These are phyloP conservation scores for Thelonectria rubi DNA, from an alignment of 2,329 filamentous ascomycete genomes.

Conservation along the genomic window DNA sequence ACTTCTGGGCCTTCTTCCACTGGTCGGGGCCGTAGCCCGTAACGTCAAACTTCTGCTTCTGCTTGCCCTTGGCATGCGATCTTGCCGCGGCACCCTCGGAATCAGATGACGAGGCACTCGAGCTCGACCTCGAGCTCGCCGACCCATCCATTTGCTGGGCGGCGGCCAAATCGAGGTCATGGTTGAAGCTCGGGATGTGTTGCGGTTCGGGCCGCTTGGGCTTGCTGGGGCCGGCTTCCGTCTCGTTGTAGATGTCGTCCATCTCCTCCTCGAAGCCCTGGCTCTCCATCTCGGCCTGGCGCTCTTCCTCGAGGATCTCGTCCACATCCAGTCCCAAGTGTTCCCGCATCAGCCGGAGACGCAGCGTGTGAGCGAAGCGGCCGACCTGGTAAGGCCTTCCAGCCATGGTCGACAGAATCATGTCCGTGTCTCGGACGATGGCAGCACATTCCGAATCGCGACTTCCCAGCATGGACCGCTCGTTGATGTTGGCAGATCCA, in stretches of 20 bases:
- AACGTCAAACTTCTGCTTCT: conserved; percentile 76
- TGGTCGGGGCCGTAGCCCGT: conserved; percentile 80
- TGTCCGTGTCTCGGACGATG: conserved; percentile 90
- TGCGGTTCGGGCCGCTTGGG: conserved; percentile 42
- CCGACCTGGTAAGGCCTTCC: conserved; percentile 90
- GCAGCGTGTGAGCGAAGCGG: conserved; percentile 90
- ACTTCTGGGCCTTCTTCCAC: conserved; percentile 72
- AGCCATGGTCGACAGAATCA: conserved; percentile 91
- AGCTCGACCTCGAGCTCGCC: conserved; percentile 20
- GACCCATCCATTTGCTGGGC: conserved; percentile 60
- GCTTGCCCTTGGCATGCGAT: conserved; percentile 63
- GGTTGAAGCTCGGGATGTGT: conserved; percentile 71
- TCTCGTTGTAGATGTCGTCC: conserved; percentile 68
- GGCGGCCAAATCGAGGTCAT: conserved; percentile 59
- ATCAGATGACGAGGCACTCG: conserved; percentile 25
- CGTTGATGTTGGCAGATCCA: conserved; percentile 98
- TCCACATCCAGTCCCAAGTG: conserved; percentile 97
- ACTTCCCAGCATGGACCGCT: conserved; percentile 91
- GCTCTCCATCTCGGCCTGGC: conserved; percentile 71
- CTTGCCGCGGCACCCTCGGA: conserved; percentile 38
- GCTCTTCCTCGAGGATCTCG: conserved; percentile 83
- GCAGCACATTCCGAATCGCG: conserved; percentile 93
- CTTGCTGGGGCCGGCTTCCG: conserved; percentile 48
- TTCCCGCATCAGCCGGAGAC: conserved; percentile 94
- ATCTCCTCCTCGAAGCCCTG: conserved; percentile 67